Conservation (phyloP, 139 green algal species). For the Picochlorum sp. region DNA sequence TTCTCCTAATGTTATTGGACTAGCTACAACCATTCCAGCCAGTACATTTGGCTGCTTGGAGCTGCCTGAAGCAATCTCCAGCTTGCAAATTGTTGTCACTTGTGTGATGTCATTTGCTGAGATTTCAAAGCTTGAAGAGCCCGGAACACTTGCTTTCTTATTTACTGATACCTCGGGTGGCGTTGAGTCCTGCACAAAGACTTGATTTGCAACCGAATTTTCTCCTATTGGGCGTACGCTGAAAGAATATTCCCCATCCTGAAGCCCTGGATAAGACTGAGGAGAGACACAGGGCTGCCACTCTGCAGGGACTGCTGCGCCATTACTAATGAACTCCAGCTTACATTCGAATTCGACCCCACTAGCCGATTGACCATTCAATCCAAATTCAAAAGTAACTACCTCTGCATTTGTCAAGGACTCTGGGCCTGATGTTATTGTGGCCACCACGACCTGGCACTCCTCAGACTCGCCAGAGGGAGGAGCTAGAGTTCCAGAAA, state of each 20-base stretch:
- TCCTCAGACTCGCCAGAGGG: neutral
- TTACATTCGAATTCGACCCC: constrained; percentile 28
- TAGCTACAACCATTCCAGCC: neutral
- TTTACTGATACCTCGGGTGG: constrained; percentile 10
- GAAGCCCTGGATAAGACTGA: constrained; percentile 11
- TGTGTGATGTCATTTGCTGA: constrained; percentile 19
- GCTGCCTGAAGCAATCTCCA: neutral
- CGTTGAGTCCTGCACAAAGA: constrained; percentile 28
- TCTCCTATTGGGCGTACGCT: constrained; percentile 24
- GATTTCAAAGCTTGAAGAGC: constrained; percentile 4
- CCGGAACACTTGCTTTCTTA: constrained; percentile 8
- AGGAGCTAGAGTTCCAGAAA: constrained; percentile 13
- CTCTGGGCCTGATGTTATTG: constrained; percentile 24
- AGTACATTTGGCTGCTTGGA: neutral
- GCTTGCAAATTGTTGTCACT: constrained; percentile 33
- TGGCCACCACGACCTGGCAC: constrained; percentile 19
- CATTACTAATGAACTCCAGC: constrained; percentile 3
- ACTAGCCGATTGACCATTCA: constrained; percentile 7
- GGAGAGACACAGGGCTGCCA: constrained; percentile 26
- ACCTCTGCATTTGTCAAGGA: constrained; percentile 4
- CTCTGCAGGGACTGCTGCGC: neutral
- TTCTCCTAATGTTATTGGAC: neutral
- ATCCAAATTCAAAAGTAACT: constrained; percentile 26
- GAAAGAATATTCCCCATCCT: constrained; percentile 40
- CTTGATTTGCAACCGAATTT: neutral